Evolutionary conservation across 2,329 filamentous ascomycete genomes (phyloP).

Genomic region (Onygenales sp.): DNA sequence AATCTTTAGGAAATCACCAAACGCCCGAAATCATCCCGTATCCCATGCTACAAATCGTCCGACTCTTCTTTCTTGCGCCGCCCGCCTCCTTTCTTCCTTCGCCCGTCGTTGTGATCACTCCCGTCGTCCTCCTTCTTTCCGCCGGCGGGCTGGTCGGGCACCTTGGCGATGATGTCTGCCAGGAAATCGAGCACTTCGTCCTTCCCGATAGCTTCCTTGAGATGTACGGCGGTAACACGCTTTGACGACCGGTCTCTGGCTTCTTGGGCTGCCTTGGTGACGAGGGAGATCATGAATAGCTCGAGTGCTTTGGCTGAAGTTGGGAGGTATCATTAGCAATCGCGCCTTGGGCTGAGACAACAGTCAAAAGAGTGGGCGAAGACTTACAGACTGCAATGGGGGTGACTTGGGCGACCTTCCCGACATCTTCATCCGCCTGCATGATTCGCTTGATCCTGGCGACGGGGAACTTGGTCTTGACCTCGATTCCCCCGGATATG

Average conservation of each 20-base stretch:
- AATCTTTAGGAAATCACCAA: background rate
- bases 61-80: conserved; percentile 33
- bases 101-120: conserved; percentile 37
- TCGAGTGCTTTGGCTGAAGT: conserved; percentile 76
- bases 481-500: conserved; percentile 52
- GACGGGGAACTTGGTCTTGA: conserved; percentile 93
- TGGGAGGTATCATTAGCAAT: conserved; percentile 11
- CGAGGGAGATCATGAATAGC: conserved; percentile 93
- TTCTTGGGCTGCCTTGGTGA: conserved; percentile 77
- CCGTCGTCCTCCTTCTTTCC: conserved; percentile 34
- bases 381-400: conserved; percentile 75
- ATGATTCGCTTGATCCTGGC: conserved; percentile 98
- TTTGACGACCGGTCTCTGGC: conserved; percentile 77
- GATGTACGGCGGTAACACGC: conserved; percentile 77
- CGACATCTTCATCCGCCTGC: conserved; percentile 97
- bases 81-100: conserved; percentile 37
- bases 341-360: conserved; percentile 3
- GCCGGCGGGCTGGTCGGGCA: conserved; percentile 52
- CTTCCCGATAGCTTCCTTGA: conserved; percentile 80
- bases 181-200: conserved; percentile 94
- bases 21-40: background rate
- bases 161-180: conserved; percentile 77
- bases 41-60: conserved; percentile 16
- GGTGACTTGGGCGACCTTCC: conserved; percentile 95
- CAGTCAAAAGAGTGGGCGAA: conserved; percentile 1